These are phyloP conservation scores for Hordeum pubiflorum DNA, from an alignment of 202 grass and related monocot species.

Conservation along the genomic window DNA sequence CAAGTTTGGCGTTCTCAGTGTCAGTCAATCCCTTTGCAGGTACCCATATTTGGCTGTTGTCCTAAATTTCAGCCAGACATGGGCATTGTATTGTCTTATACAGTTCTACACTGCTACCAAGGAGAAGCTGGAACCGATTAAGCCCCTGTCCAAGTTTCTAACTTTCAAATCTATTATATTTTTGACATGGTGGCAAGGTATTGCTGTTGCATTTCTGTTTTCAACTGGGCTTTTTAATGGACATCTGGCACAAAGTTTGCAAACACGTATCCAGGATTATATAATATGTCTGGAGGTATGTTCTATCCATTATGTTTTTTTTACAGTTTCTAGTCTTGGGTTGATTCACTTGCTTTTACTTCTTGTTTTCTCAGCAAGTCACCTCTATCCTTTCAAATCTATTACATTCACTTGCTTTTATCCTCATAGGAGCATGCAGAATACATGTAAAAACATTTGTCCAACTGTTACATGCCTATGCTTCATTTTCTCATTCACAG, in stretches of 20 bases:
- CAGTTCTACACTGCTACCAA: constrained; percentile 94
- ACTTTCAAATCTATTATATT: constrained; percentile 99
- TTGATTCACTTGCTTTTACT: constrained; percentile 9
- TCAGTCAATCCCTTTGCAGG: constrained; percentile 35
- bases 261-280: constrained; percentile 92
- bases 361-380: constrained; percentile 15
- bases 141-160: constrained; percentile 92
- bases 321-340: constrained; percentile 11
- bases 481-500: not conserved
- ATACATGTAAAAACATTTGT: not conserved
- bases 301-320: constrained; percentile 19
- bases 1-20: constrained; percentile 4
- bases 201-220: constrained; percentile 92
- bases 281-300: constrained; percentile 97
- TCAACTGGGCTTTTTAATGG: constrained; percentile 94
- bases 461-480: not conserved
- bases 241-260: constrained; percentile 76
- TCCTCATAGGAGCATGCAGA: not conserved
- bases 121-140: constrained; percentile 88
- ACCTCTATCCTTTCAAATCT: not conserved
- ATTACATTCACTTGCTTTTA: not conserved
- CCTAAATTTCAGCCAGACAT: constrained; percentile 98
- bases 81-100: constrained; percentile 96
- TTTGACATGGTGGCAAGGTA: constrained; percentile 99
- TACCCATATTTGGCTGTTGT: constrained; percentile 94